Evolutionary conservation across 2,329 filamentous ascomycete species (phyloP), one percentile per base, ranked within the genome.

Genomic region (Calonectria hawksworthii): DNA sequence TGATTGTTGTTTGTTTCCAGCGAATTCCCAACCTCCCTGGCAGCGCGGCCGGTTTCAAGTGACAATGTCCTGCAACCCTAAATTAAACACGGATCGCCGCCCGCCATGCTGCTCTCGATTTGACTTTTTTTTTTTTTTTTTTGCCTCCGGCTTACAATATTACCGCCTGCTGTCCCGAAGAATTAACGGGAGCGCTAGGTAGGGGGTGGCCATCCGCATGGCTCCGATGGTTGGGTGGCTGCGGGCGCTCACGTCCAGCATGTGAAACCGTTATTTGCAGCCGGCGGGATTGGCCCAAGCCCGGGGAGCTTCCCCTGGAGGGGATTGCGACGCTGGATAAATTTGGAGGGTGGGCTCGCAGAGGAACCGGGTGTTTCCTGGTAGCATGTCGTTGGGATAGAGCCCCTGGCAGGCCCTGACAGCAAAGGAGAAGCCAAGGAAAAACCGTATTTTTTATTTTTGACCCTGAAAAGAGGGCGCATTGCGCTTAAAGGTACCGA

Each of bases 221-320:
- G 70, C n/a, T 44, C 41, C 51, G 66, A 73, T 70, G 70, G 68
- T 68, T 66, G 74, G 75, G 18, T 73, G 75, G 72, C 23, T 79
- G 78, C 76, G 78, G 78, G 78, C 78, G 78, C 76, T 76, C 51
- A 56, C 34, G 73, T 68, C 65, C 68, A 65, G 51, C 73, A 68
- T 76, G 67, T 75, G 69, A 77, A 78, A 77, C 68, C 51, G 70
- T 72, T 73, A 72, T 71, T 79, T 67, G 41, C 59, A 28, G 54
- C 63, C 14, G 52, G 52, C 50, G 23, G 68, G 73, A 80, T 80
- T 80, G 79, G 76, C 69, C 52, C 61, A 26, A 13, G 66, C 26
- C 21, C 61, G 32, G 66, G 44, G 61, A 73, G 74, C 54, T 28
- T 54, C 52, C n/a, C 56, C 50, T 68, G 47, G 41, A 34, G 54